Evolutionary conservation across 2,329 filamentous ascomycete species (phyloP), one percentile per base, ranked within the genome.

Genomic region (Arachnopeziza araneosa): DNA sequence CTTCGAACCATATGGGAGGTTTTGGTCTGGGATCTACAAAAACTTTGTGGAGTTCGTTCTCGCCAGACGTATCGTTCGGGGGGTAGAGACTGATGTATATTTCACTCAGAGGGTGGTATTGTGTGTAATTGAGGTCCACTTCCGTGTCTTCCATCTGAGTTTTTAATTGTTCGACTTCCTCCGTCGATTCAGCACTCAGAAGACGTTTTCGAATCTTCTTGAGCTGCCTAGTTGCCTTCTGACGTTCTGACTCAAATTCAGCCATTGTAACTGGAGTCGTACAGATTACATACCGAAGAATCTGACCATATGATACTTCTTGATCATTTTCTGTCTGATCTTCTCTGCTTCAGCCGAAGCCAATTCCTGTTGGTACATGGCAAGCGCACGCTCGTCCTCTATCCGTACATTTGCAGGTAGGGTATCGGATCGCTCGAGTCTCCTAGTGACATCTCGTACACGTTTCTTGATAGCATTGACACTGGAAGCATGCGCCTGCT

Each of bases 221-320:
- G 56, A 85, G 77, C 50, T 85, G 78, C 60, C 88, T 80, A 55
- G 80, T 81, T 26, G 88, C 88, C 74, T 91, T 92, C 74, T 90
- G 87, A 54, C 88, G 82, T 67, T 91, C 87, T 89, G 21, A 22
- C 9, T 52, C 7, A 8, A 52, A 52, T 30, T 44, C 19, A 55
- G 12, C 32, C 10, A 4, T 10, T 44, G 19, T 1, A 36, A 23
- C n/a, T 10, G 24, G 8, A 22, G 14, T 32, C 4, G 24, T 9
- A 17, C 1, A 22, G 50, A 8, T 10, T 21, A 55, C 56, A 5
- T 78, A 89, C 90, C 90, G 74, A 93, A 93, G 72, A 95, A 95
- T 26, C 90, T 80, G 55, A 93, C 84, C 83, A 91, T 93, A 72
- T 93, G 90, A 68, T 92, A 95, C 73, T 87, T 89, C 55, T 79